Conservation (phyloP, 805 yeast genomes). For the Candida rishiriensis region DNA sequence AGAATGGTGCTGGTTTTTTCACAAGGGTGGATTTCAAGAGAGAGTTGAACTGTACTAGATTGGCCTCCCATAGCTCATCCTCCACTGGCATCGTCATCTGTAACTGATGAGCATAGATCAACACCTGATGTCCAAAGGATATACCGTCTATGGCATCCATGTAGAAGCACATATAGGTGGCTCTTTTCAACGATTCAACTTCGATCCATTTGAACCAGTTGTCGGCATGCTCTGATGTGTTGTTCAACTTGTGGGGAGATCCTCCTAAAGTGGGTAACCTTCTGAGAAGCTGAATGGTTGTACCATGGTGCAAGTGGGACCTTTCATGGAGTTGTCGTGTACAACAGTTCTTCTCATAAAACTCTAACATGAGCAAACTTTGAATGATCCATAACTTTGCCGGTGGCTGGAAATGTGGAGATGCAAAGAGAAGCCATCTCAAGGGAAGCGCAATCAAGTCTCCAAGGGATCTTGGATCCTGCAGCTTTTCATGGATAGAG, state of each 20-base stretch:
- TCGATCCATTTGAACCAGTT: conserved; percentile 69
- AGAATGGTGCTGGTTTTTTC: conserved; percentile 41
- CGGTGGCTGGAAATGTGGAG: conserved; percentile 72
- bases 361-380: conserved; percentile 66
- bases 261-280: conserved; percentile 77
- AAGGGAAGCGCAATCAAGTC: conserved; percentile 13
- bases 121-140: conserved; percentile 67
- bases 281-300: conserved; percentile 72
- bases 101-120: conserved; percentile 54
- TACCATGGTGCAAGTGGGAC: conserved; percentile 82
- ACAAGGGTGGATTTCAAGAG: conserved; percentile 16
- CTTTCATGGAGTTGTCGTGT: conserved; percentile 72
- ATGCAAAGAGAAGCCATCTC: conserved; percentile 64
- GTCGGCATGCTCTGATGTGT: conserved; percentile 19
- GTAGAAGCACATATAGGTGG: conserved; percentile 77
- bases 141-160: conserved; percentile 76
- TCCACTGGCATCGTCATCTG: conserved; percentile 61
- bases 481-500: conserved; percentile 16
- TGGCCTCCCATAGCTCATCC: conserved; percentile 51
- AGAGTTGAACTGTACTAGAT: conserved; percentile 17
- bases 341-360: conserved; percentile 71
- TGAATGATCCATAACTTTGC: conserved; percentile 75
- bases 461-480: conserved; percentile 36
- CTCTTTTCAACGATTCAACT: conserved; percentile 70
- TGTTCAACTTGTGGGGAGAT: conserved; percentile 40